Percentiles rank a stretch among this genome's conserved stretches.
These are phyloP conservation scores for Torulaspora indica DNA, from an alignment of 805 yeast species.

Conservation along the genomic window DNA sequence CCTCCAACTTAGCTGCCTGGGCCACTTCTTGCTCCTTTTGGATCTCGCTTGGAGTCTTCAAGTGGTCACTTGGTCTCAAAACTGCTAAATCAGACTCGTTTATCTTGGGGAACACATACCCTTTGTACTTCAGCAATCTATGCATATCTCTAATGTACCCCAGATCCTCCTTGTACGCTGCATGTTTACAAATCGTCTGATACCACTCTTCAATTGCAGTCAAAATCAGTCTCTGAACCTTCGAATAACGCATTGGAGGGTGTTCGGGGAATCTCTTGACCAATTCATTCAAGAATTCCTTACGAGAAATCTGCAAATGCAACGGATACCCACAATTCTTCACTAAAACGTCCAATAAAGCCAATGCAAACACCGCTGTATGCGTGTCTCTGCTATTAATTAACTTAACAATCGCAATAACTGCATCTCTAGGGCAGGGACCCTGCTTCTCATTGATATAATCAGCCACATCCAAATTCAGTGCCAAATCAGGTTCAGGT, in stretches of 20 bases:
- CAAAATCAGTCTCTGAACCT: constrained; percentile 77
- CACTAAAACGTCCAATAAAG: constrained; percentile 80
- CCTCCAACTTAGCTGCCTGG: constrained; percentile 92
- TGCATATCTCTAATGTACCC: constrained; percentile 95
- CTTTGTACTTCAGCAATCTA: constrained; percentile 80
- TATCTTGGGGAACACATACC: constrained; percentile 89
- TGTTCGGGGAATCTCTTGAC: constrained; percentile 92
- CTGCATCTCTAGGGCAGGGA: constrained; percentile 85
- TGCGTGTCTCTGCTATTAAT: constrained; percentile 81
- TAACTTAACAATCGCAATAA: constrained; percentile 73
- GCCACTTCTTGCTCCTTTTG: constrained; percentile 90
- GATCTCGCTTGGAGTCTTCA: constrained; percentile 83
- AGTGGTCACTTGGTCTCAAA: constrained; percentile 78
- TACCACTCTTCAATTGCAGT: constrained; percentile 97
- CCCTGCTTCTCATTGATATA: constrained; percentile 91
- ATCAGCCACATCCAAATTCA: constrained; percentile 91
- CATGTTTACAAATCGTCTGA: constrained; percentile 85
- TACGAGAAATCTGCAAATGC: constrained; percentile 89
- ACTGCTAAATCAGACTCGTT: constrained; percentile 90
- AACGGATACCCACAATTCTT: constrained; percentile 98
- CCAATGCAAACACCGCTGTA: constrained; percentile 76
- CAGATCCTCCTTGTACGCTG: constrained; percentile 85
- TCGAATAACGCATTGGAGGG: constrained; percentile 80
- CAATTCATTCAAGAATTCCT: constrained; percentile 88
- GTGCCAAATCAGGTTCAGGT: constrained; percentile 78